phyloP scores from a whole-genome alignment of 192 early-diverging fungal species.

The Spizellomyces sp. region DNA sequence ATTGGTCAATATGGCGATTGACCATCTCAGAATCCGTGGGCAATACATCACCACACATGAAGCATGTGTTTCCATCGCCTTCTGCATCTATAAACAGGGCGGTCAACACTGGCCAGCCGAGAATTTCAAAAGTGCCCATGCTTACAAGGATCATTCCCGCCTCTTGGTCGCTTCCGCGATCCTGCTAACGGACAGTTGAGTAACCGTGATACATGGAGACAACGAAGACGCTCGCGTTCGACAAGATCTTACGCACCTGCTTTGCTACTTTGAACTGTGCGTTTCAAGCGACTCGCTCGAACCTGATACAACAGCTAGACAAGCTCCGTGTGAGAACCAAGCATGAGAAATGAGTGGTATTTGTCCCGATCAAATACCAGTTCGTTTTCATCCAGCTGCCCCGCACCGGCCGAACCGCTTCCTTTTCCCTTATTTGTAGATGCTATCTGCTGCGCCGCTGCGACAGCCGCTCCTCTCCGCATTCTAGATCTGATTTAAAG shows the following conservation, averaged over 20 bases:
- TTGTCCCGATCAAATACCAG: background rate
- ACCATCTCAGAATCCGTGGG: slow-evolving; percentile 59
- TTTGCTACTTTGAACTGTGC: background rate
- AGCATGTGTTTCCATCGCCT: slow-evolving; percentile 48
- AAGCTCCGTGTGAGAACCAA: background rate
- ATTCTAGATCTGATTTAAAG: slow-evolving; percentile 30
- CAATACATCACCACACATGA: slow-evolving; percentile 64
- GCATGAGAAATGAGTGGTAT: background rate
- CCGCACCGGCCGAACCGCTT: slow-evolving; percentile 8
- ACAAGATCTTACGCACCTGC: no score
- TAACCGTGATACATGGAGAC: no score
- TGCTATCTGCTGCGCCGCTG: slow-evolving; percentile 53
- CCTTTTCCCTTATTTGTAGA: slow-evolving; percentile 38
- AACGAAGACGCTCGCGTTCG: no score
- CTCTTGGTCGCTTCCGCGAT: no score
- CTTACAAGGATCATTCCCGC: no score
- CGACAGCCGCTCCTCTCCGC: slow-evolving; percentile 60
- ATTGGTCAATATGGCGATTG: slow-evolving; percentile 79
- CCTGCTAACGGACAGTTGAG: no score
- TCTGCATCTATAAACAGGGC: background rate
- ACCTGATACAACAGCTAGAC: slow-evolving; percentile 32
- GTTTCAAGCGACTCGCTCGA: slow-evolving; percentile 29
- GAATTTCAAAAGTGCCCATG: no score
- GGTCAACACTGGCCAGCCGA: background rate
- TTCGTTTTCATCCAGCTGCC: slow-evolving; percentile 38